Percentiles rank a stretch among this genome's conserved stretches.
Conservation (phyloP, 495 filamentous ascomycete genomes). For the Trichoderma asperelloides region DNA sequence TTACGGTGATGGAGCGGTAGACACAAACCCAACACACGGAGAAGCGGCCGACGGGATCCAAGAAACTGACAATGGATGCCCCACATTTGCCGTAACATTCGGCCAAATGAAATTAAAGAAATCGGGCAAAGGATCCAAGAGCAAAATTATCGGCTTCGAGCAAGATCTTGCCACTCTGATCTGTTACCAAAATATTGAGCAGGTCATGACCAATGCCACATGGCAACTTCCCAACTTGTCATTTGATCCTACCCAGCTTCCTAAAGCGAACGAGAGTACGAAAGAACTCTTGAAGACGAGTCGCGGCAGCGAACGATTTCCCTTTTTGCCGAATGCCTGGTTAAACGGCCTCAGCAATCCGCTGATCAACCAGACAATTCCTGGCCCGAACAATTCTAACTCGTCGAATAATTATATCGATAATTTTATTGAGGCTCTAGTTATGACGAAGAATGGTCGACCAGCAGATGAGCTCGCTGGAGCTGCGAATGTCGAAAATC, state of each 20-base stretch:
- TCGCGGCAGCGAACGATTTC: conserved; percentile 1
- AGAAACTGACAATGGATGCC: neutral
- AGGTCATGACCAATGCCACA: conserved; percentile 9
- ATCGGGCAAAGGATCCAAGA: neutral
- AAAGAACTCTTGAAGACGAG: neutral
- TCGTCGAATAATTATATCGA: neutral
- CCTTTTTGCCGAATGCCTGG: conserved; percentile 6
- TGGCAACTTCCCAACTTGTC: neutral
- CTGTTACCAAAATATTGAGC: conserved; percentile 8
- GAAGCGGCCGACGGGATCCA: neutral
- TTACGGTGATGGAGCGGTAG: neutral
- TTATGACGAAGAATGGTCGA: neutral
- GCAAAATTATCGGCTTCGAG: neutral
- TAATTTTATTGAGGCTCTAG: neutral
- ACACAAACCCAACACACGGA: neutral
- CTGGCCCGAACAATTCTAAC: neutral
- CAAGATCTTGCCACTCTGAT: conserved; percentile 6
- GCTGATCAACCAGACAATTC: neutral
- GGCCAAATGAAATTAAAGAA: neutral
- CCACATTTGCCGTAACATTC: neutral
- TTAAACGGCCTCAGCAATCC: neutral
- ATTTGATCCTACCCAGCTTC: neutral
- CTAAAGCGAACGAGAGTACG: neutral
- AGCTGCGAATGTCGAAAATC: neutral
- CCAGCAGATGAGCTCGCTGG: neutral